Conservation (phyloP, 108 stramenopile genomes). For the Pelagomonas calceolata region DNA sequence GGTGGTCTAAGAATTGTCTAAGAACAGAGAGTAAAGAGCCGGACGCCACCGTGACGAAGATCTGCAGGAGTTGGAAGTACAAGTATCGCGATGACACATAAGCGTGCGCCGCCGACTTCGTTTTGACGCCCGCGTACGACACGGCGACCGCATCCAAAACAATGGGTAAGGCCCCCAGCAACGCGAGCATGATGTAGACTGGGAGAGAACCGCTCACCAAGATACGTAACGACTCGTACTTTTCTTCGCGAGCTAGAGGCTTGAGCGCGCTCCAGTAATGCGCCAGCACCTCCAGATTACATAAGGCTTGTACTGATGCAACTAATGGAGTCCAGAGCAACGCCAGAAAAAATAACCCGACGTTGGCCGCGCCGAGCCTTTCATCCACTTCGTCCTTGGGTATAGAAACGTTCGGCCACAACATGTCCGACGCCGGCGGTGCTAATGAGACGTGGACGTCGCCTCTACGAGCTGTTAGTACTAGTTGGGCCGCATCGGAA, state of each 20-base stretch:
- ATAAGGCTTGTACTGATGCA: background rate
- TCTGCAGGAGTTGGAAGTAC: constrained; percentile 75
- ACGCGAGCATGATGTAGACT: constrained; percentile 55
- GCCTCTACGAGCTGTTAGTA: background rate
- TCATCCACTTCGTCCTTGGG: background rate
- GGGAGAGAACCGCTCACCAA: constrained; percentile 72
- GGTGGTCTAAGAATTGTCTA: constrained; percentile 64
- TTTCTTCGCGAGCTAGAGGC: background rate
- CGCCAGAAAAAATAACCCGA: background rate
- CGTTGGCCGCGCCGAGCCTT: background rate
- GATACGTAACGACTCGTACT: background rate
- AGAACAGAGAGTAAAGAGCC: constrained; percentile 61
- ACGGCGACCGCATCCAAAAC: constrained; percentile 63
- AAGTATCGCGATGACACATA: constrained; percentile 69
- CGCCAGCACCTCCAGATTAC: background rate
- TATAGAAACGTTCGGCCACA: background rate
- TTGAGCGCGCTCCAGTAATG: background rate
- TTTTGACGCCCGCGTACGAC: constrained; percentile 62
- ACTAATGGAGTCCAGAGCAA: background rate
- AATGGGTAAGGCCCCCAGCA: constrained; percentile 61
- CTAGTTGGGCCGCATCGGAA: background rate
- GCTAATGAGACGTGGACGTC: background rate
- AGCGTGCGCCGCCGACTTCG: constrained; percentile 58
- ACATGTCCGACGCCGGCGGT: background rate
- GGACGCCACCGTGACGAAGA: constrained; percentile 75